These are phyloP conservation scores for Camellia lanceoleosa DNA, from an alignment of 148 eudicot genomes.

Conservation along the genomic window DNA sequence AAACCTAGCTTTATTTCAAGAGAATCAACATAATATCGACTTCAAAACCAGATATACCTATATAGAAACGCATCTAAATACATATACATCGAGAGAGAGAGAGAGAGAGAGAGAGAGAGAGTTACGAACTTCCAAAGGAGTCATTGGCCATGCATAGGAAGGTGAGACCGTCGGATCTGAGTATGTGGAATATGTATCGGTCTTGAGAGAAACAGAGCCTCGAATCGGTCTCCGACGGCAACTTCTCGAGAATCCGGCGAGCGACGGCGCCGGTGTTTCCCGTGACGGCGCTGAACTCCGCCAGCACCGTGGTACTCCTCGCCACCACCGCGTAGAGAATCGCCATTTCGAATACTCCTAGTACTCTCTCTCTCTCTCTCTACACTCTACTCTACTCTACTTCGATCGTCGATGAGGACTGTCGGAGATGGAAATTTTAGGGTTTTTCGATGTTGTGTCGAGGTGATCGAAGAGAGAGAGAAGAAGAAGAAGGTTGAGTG, in stretches of 20 bases:
- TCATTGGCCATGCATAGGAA: constrained; percentile 98
- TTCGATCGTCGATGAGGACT: neutral
- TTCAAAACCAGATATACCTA: neutral
- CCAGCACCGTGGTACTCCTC: constrained; percentile 80
- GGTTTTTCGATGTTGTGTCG: neutral
- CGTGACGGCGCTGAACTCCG: constrained; percentile 90
- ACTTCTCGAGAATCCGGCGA: constrained; percentile 87
- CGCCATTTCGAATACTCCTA: constrained; percentile 45
- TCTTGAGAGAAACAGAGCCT: constrained; percentile 91
- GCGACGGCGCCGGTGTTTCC: constrained; percentile 83
- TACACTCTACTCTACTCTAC: neutral
- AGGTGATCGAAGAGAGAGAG: neutral
- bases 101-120: neutral
- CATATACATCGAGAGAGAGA: neutral
- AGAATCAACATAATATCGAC: neutral
- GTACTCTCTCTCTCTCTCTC: neutral
- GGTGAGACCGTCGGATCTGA: constrained; percentile 62
- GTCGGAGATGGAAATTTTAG: neutral
- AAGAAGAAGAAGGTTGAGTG: neutral
- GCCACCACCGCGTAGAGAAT: constrained; percentile 86
- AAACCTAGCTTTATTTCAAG: neutral
- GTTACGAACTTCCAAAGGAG: constrained; percentile 75
- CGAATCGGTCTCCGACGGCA: constrained; percentile 59
- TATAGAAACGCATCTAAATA: neutral
- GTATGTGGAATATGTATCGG: constrained; percentile 86